phyloP scores from a whole-genome alignment of 176 grass and related monocot species.

The Themeda triandra region DNA sequence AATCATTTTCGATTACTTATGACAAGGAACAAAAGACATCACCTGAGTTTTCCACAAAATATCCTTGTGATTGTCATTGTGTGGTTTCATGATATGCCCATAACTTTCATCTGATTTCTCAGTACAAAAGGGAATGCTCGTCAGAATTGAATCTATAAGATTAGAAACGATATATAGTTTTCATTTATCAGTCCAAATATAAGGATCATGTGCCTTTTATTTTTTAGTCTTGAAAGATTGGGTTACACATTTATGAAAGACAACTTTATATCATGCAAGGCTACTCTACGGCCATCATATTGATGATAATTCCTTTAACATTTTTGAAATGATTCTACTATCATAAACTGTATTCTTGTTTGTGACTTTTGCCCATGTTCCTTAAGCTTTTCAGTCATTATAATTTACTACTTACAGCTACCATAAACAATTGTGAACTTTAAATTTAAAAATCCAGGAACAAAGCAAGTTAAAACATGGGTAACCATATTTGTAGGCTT shows the following conservation, averaged over 20 bases:
- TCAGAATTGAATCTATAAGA: constrained; percentile 2
- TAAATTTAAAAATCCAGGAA: not conserved
- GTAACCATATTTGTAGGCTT: not conserved
- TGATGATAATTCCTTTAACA: not conserved
- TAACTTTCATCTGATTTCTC: constrained; percentile 12
- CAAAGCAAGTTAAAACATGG: not conserved
- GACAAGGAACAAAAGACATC: constrained; percentile 2
- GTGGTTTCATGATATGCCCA: not conserved
- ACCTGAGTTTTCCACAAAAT: constrained; percentile 20
- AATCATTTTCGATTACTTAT: not conserved
- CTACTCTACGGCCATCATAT: not conserved
- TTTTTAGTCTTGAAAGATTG: constrained; percentile 18
- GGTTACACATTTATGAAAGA: not conserved
- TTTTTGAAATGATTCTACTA: not conserved
- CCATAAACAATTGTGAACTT: not conserved
- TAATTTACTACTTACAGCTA: not conserved
- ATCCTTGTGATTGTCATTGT: not conserved
- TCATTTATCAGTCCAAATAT: constrained; percentile 11
- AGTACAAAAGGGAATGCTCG: constrained; percentile 1
- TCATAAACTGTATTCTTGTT: not conserved
- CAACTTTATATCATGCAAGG: not conserved
- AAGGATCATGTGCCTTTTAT: not conserved
- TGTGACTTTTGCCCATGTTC: not conserved
- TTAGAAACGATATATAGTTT: not conserved
- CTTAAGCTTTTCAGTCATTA: not conserved